Evolutionary conservation across 495 filamentous ascomycete species (phyloP).

Genomic region (Tetracladium marchalianum): DNA sequence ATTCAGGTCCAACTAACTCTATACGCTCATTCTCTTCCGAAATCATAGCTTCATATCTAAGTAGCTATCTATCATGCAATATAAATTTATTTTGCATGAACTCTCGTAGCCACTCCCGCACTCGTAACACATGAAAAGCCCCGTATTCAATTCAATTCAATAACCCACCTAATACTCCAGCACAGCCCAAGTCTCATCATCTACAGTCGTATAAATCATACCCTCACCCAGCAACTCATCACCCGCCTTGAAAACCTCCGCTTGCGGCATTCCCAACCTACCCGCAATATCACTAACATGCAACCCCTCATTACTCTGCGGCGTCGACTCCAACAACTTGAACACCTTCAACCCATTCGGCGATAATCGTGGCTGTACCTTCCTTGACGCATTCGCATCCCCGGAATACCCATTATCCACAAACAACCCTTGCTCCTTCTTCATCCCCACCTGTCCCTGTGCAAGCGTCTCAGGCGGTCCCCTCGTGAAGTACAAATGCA

Average conservation of each 20-base stretch:
- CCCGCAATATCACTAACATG: constrained; percentile 66
- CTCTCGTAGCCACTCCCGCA: not conserved
- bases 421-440: constrained; percentile 35
- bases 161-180: constrained; percentile 42
- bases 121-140: not conserved
- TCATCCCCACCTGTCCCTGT: constrained; percentile 27
- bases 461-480: constrained; percentile 44
- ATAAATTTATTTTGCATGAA: not conserved
- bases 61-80: not conserved
- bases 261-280: constrained; percentile 46
- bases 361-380: constrained; percentile 39
- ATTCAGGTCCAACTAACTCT: constrained; percentile 11
- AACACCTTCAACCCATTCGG: constrained; percentile 55
- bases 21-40: not conserved
- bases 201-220: constrained; percentile 79
- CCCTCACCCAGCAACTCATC: constrained; percentile 67
- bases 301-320: constrained; percentile 68
- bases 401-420: constrained; percentile 35
- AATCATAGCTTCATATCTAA: not conserved
- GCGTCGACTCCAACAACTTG: constrained; percentile 47
- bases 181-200: constrained; percentile 75
- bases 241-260: constrained; percentile 62
- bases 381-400: constrained; percentile 15
- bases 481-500: constrained; percentile 79
- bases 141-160: not conserved